Percentiles rank a stretch among this genome's conserved stretches.
Evolutionary conservation across 2,329 filamentous ascomycete genomes (phyloP).

Genomic region (Fusarium clavum): DNA sequence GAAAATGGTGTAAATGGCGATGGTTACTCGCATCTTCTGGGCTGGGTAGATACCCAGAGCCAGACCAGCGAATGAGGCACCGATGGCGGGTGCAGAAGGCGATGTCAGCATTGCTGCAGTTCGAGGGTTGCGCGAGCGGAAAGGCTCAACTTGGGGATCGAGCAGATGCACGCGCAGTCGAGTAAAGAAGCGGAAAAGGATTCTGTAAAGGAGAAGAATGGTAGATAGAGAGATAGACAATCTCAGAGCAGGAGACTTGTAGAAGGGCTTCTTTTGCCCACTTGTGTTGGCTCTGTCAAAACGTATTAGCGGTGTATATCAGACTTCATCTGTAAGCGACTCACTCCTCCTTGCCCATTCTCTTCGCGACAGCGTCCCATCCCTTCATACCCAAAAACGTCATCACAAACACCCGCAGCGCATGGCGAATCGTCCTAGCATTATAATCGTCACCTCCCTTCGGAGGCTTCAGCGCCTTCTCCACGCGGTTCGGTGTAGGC

Average conservation of each 20-base stretch:
- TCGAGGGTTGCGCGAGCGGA: slow-evolving; percentile 84
- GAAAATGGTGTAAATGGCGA: slow-evolving; percentile 85
- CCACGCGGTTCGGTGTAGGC: slow-evolving; percentile 67
- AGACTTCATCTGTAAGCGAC: slow-evolving; percentile 37
- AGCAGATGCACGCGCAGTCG: slow-evolving; percentile 83
- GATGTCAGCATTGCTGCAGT: slow-evolving; percentile 82
- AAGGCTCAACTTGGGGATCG: slow-evolving; percentile 81
- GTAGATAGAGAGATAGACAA: slow-evolving; percentile 85
- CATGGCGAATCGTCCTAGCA: slow-evolving; percentile 75
- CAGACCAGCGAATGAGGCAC: slow-evolving; percentile 86
- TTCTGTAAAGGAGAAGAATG: slow-evolving; percentile 87
- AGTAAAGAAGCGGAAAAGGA: slow-evolving; percentile 90
- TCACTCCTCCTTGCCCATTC: slow-evolving; percentile 61
- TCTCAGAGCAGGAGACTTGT: slow-evolving; percentile 77
- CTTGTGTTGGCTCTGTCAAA: slow-evolving; percentile 42
- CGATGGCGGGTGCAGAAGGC: slow-evolving; percentile 86
- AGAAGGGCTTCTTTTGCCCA: slow-evolving; percentile 64
- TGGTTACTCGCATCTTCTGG: slow-evolving; percentile 75
- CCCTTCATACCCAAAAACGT: slow-evolving; percentile 73
- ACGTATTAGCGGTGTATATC: slow-evolving; percentile 8
- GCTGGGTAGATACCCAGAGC: slow-evolving; percentile 80
- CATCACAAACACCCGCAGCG: slow-evolving; percentile 75
- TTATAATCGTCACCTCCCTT: slow-evolving; percentile 72
- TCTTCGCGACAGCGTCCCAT: slow-evolving; percentile 65
- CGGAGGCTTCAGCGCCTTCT: slow-evolving; percentile 51